A percentile compares a stretch with the other conserved stretches of the same genome.
Evolutionary conservation across 345 rosid species (phyloP).

Genomic region (Isatis tinctoria): DNA sequence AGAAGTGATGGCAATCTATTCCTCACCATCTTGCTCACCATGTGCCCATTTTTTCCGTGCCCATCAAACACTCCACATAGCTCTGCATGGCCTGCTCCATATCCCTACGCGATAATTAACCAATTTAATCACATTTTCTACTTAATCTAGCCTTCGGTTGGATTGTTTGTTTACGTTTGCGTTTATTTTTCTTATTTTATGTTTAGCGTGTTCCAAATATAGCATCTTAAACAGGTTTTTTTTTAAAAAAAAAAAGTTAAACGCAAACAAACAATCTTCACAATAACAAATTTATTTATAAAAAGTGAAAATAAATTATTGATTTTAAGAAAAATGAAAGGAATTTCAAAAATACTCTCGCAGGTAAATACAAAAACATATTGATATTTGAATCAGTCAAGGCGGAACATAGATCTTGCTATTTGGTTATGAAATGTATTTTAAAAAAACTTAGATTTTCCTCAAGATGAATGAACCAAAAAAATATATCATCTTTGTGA

Average conservation of each 20-base stretch:
- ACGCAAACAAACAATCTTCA: neutral
- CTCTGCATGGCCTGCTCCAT: constrained; percentile 48
- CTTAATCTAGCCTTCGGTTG: too few species aligned
- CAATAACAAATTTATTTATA: neutral
- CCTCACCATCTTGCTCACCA: constrained; percentile 65
- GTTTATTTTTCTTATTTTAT: neutral
- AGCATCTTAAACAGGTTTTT: neutral
- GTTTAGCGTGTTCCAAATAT: neutral
- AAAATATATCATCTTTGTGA: neutral
- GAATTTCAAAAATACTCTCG: neutral
- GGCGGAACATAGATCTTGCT: neutral
- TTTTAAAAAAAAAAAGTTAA: too few species aligned
- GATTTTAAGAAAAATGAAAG: neutral
- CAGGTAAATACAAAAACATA: neutral
- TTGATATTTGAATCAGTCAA: neutral
- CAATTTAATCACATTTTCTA: neutral
- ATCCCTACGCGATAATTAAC: constrained; percentile 36
- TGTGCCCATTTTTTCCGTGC: constrained; percentile 79
- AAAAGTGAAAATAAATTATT: neutral
- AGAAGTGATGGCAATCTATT: constrained; percentile 58
- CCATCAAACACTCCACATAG: constrained; percentile 88
- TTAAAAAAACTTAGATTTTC: neutral
- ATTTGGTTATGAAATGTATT: neutral
- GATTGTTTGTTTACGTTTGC: too few species aligned
- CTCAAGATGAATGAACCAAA: neutral